phyloP scores from a whole-genome alignment of 2,329 filamentous ascomycete genomes.

The Sclerotinia spermophila region DNA sequence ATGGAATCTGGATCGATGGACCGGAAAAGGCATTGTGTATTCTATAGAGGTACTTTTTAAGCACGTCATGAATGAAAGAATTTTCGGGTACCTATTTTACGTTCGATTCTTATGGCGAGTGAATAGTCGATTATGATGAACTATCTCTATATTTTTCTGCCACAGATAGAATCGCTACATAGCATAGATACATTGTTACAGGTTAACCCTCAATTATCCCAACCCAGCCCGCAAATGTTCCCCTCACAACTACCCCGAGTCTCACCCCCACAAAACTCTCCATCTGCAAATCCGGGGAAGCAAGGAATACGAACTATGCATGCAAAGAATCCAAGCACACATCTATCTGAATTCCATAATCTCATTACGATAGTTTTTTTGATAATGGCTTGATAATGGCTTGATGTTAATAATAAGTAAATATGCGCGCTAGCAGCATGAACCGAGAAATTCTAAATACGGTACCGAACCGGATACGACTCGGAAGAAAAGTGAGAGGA shows the following conservation, averaged over 20 bases:
- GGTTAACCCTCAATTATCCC: not conserved
- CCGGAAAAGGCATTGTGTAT: not conserved
- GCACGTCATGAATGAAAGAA: conserved; percentile 7
- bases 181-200: not conserved
- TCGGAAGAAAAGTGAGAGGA: not conserved
- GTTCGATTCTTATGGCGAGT: not conserved
- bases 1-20: not conserved
- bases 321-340: not conserved
- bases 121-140: not conserved
- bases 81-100: not conserved
- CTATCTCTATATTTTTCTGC: not conserved
- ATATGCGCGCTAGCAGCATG: conserved; percentile 6
- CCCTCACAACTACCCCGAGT: not conserved
- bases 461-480: not conserved
- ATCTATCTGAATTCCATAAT: conserved; percentile 7
- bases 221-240: not conserved
- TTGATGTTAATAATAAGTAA: not conserved
- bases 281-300: conserved; percentile 5
- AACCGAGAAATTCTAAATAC: not conserved
- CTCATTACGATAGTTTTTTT: conserved; percentile 4
- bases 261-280: not conserved
- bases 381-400: conserved; percentile 11
- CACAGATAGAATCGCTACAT: not conserved
- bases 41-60: not conserved
- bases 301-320: conserved; percentile 5